Base-by-base conservation (phyloP, 257 asterid species). In the Plectranthus barbatus region DNA sequence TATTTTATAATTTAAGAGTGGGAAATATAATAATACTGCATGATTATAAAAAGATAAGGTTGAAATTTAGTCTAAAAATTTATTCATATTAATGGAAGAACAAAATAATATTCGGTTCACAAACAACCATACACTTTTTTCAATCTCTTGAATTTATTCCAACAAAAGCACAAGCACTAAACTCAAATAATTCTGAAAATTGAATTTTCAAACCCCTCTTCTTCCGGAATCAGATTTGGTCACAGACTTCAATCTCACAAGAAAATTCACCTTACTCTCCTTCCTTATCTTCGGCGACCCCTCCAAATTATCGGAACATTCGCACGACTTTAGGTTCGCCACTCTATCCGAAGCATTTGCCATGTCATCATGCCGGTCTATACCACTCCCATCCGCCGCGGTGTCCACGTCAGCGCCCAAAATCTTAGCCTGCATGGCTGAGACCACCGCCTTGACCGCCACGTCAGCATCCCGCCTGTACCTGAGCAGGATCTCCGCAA, bases 191-290 rank as follows among this genome's bases (percentile, higher is more conserved):
- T 26, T 26, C 2, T 4, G 44, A 37, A 37, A 12, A 48, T 47
- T 9, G 26, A 15, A 12, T 3, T 23, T 13, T 63, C 73, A 68
- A 20, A 72, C 62, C 9, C 79, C 79, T 45, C 79, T 74, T 70
- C 81, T 75, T 70, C 80, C 80, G 7, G 66, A 81, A 52, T 81
- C 86, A 15, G 75, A 78, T 60, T 76, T 73, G 24, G 82, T 78
- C 73, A 81, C 73, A 6, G 77, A 75, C 55, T 50, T 81, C 0
- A 81, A 73, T n/a, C 76, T 65, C 1, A 73, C 84, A 4, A 81
- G 67, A 20, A 76, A 65, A 29, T 75, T 78, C 26, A 71, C 61
- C 57, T 50, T 77, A 62, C 69, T 66, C 61, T 77, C 83, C 60
- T 61, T 62, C 62, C 64, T 72, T 54, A 60, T 72, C 71, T 39